Base-by-base conservation (phyloP, 371 early-diverging fungal genomes). In the Mucor piriformis region DNA sequence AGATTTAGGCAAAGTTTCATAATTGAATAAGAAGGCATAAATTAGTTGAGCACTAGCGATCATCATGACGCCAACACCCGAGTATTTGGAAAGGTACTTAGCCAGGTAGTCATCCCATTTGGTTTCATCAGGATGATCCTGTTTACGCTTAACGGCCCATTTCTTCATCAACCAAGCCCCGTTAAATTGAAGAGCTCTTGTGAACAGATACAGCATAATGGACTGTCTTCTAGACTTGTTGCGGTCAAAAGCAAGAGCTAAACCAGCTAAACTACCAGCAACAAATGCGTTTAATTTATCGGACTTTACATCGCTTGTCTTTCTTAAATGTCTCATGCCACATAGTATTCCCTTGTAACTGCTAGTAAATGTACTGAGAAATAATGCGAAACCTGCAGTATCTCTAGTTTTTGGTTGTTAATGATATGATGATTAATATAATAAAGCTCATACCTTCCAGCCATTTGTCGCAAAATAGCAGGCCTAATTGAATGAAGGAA, bases 331-430 rank as follows among this genome's bases (percentile, higher is more conserved):
- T 32, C 94, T 86, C 72, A 92, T 66, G 3, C 72, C 57, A 73
- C 93, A 95, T 34, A 93, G 74, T 12, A 86, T 77, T 6, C 79
- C 89, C 72, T 92, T 92, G 81, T 95, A 95, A 7, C 85, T 69
- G 29, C 89, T 87, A 27, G 91, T 82, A 59, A 91, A 89, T 1
- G 84, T 81, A 24, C 93, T 88, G 54, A 95, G 68, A 68, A 94
- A 95, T 50, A 91, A 73, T 13, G 94, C 91, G 79, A 95, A 94
- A 38, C 82, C 75, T 0, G 81, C 64, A 2, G 93, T 95, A 68
- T 95, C 95, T 53, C 81, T 81, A 50, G 15, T 6, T 66, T 24
- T 12, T 33, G 11, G 3, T 34, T 43, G 40, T 27, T 34, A 51
- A 44, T 18, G n/a, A n/a, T n/a, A n/a, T n/a, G n/a, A n/a, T n/a